Evolutionary conservation across 306 rosid genomes (phyloP), one percentile per base, ranked within the genome.

Genomic region (Cicer cuneatum): DNA sequence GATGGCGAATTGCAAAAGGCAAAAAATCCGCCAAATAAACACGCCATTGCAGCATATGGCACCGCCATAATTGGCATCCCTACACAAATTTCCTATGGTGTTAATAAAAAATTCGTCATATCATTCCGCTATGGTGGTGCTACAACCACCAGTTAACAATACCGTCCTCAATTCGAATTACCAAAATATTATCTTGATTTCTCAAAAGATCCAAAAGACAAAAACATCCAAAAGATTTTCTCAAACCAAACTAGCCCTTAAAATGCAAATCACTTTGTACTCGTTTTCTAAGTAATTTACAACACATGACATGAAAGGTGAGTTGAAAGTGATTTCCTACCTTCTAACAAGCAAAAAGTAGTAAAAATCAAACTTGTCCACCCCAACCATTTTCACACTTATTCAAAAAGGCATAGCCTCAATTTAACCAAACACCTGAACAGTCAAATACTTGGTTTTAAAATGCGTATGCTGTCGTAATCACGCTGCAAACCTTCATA

Each of bases 241-340:
- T 29, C 24, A 51, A 10, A 21, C 62, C 37, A 56, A 56, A 29
- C 39, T 57, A 56, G 1, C 62, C 39, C 24, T 51, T 51, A 7
- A 10, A 66, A 66, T 11, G 57, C 35, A 66, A 66, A 66, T 7
- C 41, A 21, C 56, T 19, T 45, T 66, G 71, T 40, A 19, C 39
- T 66, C 6, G 56, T 7, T 66, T 10, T 41, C 71, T 66, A 49
- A 64, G 37, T 43, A 7, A 21, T 66, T 66, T 45, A 45, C 16
- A 45, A 42, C 33, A 43, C 48, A 64, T n/a, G 56, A 15, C 11
- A 45, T 43, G 13, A 66, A 66, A 66, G 10, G 40, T 66, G 54
- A 43, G 19, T 66, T 19, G 33, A 43, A 63, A 39, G 35, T 39
- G 69, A 63, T 63, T 24, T 35, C 7, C 49, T 24, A 39, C n/a